Base-by-base conservation (phyloP, 2,329 filamentous ascomycete genomes). In the Claviceps purpurea region DNA sequence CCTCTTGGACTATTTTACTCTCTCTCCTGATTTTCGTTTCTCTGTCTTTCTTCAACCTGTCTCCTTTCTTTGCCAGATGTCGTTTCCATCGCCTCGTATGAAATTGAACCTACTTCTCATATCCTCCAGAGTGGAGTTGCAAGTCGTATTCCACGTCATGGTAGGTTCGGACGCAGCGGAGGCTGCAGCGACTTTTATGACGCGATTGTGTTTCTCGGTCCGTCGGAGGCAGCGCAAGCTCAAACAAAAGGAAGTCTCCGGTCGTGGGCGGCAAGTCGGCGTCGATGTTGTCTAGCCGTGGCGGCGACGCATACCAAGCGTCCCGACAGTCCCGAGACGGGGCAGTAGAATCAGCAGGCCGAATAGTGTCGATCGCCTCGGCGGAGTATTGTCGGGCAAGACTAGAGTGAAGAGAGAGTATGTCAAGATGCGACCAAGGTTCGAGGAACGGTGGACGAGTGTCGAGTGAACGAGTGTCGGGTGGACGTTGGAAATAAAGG, bases 71-170 rank as follows among this genome's bases (percentile, higher is more conserved):
- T 16, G 6, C 16, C 14, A n/a, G 18, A 5, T 24, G 5, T 7
- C 11, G 11, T 13, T 14, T 34, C 10, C 26, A n/a, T 34, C 30
- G 46, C 34, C 34, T 14, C 24, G 10, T 47, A 11, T 41, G 41
- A 24, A 47, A 44, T 45, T n/a, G 1, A 50, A 61, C 68, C 20
- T 64, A 72, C 68, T 73, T 60, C 62, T 66, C 61, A 73, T 62
- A 52, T 70, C 65, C 58, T 73, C 70, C 59, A 73, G 58, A 53
- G 70, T 73, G 39, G 66, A 62, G 55, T 73, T 73, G 57, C 70
- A 73, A 40, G 67, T 69, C 18, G 66, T 51, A 56, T 69, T 69
- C 62, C 30, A 34, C 30, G 71, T 65, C 51, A 46, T 59, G 34
- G 51, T 53, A 53, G 47, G n/a, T 30, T 43, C 30, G 8, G 16